Conservation (phyloP, 169 alveolate species). For the Plasmodium cynomolgi region DNA sequence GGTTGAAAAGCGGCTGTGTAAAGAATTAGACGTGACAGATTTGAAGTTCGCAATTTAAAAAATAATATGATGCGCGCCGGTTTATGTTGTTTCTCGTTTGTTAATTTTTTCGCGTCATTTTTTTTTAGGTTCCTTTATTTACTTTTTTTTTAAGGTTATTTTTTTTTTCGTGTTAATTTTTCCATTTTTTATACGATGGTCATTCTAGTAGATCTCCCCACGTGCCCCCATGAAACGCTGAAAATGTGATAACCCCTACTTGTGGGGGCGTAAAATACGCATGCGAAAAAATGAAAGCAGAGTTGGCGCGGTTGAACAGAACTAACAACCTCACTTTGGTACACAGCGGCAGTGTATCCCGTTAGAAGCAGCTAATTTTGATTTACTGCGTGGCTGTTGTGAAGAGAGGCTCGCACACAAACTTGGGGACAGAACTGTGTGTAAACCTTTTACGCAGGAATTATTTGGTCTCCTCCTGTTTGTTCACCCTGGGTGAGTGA, state of each 20-base stretch:
- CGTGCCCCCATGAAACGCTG: not conserved
- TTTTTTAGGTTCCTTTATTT: no score
- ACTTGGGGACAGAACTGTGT: not conserved
- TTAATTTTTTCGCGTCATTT: not conserved
- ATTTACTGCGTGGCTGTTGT: not conserved
- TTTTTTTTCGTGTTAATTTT: not conserved
- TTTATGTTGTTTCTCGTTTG: not conserved
- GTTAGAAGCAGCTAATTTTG: not conserved
- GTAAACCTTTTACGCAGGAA: not conserved
- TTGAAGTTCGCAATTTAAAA: not conserved
- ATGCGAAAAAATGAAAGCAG: not conserved
- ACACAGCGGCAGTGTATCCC: not conserved
- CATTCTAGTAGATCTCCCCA: not conserved
- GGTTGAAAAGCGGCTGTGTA: not conserved
- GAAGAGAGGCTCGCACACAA: not conserved
- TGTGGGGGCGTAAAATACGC: not conserved
- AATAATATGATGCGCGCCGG: not conserved
- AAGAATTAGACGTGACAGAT: not conserved
- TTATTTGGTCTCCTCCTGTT: not conserved
- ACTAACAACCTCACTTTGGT: not conserved
- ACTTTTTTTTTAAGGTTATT: not conserved
- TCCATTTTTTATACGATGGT: not conserved
- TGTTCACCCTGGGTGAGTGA: not conserved
- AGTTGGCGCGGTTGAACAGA: not conserved
- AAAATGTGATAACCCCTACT: not conserved